These are phyloP conservation scores for Gypsophila paniculata DNA, from an alignment of 179 eudicot species.

Conservation along the genomic window DNA sequence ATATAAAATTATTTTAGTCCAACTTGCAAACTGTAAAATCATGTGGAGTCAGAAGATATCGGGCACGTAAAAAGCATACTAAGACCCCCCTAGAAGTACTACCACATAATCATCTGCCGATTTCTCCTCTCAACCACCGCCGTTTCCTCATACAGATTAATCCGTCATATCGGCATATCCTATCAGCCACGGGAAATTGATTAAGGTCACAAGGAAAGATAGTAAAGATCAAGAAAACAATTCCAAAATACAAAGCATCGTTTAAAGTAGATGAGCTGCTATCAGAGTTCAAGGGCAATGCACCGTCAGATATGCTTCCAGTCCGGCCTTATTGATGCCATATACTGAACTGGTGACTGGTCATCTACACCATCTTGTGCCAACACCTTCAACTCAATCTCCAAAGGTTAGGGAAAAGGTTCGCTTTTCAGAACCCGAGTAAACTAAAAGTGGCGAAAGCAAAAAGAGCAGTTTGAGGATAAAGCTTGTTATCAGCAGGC, in stretches of 20 bases:
- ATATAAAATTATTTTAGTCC: slow-evolving; percentile 12
- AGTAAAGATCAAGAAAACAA: slow-evolving; percentile 37
- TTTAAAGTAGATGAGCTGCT: slow-evolving; percentile 41
- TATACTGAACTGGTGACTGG: too few relatives aligned
- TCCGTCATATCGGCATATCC: not conserved
- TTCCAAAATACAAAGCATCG: slow-evolving; percentile 43
- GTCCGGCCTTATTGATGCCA: slow-evolving; percentile 33
- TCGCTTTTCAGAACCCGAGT: slow-evolving; percentile 35
- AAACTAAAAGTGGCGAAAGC: slow-evolving; percentile 15
- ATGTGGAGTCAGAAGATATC: too few relatives aligned
- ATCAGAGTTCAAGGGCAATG: slow-evolving; percentile 42
- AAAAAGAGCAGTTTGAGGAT: slow-evolving; percentile 44
- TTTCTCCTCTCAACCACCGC: too few relatives aligned
- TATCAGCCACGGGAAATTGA: slow-evolving; percentile 60
- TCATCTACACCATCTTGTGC: slow-evolving; percentile 41
- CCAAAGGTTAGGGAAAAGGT: slow-evolving; percentile 32
- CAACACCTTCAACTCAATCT: slow-evolving; percentile 28
- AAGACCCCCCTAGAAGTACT: too few relatives aligned
- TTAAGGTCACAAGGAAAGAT: slow-evolving; percentile 36
- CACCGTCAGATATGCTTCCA: slow-evolving; percentile 34
- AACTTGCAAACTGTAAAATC: slow-evolving; percentile 18
- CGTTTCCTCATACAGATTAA: too few relatives aligned
- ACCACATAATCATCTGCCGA: too few relatives aligned
- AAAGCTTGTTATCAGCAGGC: slow-evolving; percentile 68
- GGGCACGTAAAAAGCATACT: too few relatives aligned